phyloP scores from a whole-genome alignment of 2,329 filamentous ascomycete species.

The Zymoseptoria crescenta region DNA sequence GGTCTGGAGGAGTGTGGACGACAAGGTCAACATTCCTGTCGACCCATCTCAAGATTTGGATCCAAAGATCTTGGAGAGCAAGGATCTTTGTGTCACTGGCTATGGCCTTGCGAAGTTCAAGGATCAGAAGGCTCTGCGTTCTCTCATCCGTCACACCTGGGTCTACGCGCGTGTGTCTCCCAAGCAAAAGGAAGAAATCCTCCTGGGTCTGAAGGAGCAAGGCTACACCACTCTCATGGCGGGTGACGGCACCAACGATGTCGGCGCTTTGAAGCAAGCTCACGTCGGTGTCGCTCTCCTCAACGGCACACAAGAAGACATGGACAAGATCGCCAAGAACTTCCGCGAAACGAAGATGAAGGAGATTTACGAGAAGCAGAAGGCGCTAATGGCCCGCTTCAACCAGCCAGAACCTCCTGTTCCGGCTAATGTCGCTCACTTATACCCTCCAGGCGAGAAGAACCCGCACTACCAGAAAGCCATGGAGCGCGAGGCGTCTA shows the following conservation, averaged over 20 bases:
- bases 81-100: conserved; percentile 92
- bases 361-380: conserved; percentile 96
- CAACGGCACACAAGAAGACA: conserved; percentile 86
- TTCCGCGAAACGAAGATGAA: conserved; percentile 95
- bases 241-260: conserved; percentile 96
- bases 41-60: conserved; percentile 77
- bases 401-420: conserved; percentile 90
- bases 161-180: conserved; percentile 97
- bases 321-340: conserved; percentile 87
- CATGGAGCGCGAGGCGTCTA: conserved; percentile 74
- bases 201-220: conserved; percentile 91
- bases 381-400: conserved; percentile 84
- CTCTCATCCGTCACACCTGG: conserved; percentile 83
- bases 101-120: conserved; percentile 88
- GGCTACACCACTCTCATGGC: conserved; percentile 99
- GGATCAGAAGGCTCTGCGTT: conserved; percentile 65
- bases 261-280: conserved; percentile 94
- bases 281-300: conserved; percentile 94
- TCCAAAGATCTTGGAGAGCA: conserved; percentile 67
- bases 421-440: conserved; percentile 82
- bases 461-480: conserved; percentile 96
- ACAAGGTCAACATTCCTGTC: conserved; percentile 76
- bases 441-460: conserved; percentile 80
- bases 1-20: conserved; percentile 92
- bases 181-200: conserved; percentile 97